phyloP scores from a whole-genome alignment of 2,329 filamentous ascomycete species.

The Pezicula radicicola region DNA sequence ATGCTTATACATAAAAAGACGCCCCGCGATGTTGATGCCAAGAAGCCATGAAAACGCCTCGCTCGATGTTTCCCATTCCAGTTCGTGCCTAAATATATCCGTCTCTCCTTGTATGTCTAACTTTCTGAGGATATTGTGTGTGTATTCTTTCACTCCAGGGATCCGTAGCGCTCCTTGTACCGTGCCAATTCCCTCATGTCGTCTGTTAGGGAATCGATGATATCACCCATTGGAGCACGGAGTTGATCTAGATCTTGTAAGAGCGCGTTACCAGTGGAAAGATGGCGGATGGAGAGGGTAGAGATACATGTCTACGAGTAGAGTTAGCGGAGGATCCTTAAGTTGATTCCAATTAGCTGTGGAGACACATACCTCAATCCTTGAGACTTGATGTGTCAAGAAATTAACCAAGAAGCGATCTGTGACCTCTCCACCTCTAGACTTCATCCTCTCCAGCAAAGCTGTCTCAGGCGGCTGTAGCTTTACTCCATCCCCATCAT shows the following conservation, averaged over 20 bases:
- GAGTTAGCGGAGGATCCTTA: conserved; percentile 15
- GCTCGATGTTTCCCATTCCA: no score
- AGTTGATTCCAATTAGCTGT: neutral
- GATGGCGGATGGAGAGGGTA: conserved; percentile 74
- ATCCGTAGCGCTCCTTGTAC: conserved; percentile 54
- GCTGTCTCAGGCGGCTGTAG: conserved; percentile 75
- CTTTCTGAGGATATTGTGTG: no score
- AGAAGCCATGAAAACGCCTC: no score
- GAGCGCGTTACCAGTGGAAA: conserved; percentile 65
- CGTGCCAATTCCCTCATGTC: conserved; percentile 62
- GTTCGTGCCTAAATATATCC: no score
- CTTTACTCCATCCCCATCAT: conserved; percentile 47
- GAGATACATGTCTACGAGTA: conserved; percentile 71
- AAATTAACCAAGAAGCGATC: conserved; percentile 87
- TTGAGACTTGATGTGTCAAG: conserved; percentile 89
- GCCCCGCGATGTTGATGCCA: no score
- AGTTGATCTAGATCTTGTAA: conserved; percentile 67
- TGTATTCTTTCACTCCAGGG: neutral
- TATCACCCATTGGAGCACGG: conserved; percentile 71
- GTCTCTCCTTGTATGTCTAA: no score
- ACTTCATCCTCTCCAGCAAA: conserved; percentile 71
- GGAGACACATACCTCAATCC: conserved; percentile 75
- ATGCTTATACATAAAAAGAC: no score
- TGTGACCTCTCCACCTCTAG: conserved; percentile 77
- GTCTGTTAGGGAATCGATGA: conserved; percentile 59